Conservation (phyloP, 345 rosid species). For the Rubroshorea leprosula region DNA sequence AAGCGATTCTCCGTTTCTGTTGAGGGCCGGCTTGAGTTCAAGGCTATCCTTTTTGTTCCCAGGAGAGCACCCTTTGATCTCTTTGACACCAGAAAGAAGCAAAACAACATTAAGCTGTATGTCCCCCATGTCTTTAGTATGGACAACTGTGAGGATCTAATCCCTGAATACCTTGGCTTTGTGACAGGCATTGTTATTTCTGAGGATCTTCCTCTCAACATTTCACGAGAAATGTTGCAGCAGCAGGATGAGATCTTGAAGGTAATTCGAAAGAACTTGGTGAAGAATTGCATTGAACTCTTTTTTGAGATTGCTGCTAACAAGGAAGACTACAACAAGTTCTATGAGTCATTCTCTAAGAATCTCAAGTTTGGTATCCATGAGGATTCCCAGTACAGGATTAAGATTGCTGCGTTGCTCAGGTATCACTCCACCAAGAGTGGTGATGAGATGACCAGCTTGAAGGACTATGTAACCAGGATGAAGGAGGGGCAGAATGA, state of each 20-base stretch:
- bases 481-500: slow-evolving; percentile 90
- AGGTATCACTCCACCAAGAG: slow-evolving; percentile 92
- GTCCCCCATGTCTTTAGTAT: slow-evolving; percentile 88
- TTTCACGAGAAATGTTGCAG: slow-evolving; percentile 72
- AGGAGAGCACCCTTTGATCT: slow-evolving; percentile 92
- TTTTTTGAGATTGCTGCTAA: slow-evolving; percentile 90
- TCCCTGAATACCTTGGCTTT: slow-evolving; percentile 78
- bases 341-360: slow-evolving; percentile 87
- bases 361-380: slow-evolving; percentile 87
- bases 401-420: slow-evolving; percentile 74
- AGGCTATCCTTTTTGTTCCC: slow-evolving; percentile 83
- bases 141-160: slow-evolving; percentile 92
- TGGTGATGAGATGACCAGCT: slow-evolving; percentile 80
- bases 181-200: slow-evolving; percentile 90
- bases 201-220: slow-evolving; percentile 86
- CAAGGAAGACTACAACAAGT: slow-evolving; percentile 91
- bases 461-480: slow-evolving; percentile 88
- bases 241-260: slow-evolving; percentile 90
- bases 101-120: slow-evolving; percentile 87
- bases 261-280: slow-evolving; percentile 85
- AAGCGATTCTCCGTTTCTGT: slow-evolving; percentile 89
- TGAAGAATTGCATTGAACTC: slow-evolving; percentile 86
- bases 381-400: slow-evolving; percentile 72
- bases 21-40: slow-evolving; percentile 94
- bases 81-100: slow-evolving; percentile 87